Conservation (phyloP, 2,329 filamentous ascomycete species). For the Fusarium drepaniforme region DNA sequence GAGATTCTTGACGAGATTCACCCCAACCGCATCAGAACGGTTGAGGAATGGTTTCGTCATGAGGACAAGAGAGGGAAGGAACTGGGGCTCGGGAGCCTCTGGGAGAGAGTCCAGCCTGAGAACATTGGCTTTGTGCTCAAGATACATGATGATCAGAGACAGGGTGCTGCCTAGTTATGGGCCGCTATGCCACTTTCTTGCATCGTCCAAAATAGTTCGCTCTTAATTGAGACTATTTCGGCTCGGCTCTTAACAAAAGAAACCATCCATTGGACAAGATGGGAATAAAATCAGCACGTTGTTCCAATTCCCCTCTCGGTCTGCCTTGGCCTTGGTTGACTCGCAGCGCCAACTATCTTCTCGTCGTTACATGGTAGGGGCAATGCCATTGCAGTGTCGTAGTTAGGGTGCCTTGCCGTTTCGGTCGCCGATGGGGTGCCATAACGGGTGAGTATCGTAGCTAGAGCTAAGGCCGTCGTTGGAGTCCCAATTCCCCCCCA, state of each 20-base stretch:
- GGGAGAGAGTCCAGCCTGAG: constrained; percentile 7
- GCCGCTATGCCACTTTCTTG: background rate
- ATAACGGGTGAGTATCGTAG: no score
- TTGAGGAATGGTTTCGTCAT: background rate
- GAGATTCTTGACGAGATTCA: background rate
- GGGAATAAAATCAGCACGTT: background rate
- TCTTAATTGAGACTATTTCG: no score
- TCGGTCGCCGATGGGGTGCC: no score
- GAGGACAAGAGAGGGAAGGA: background rate
- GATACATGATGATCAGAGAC: background rate
- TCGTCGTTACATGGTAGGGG: no score
- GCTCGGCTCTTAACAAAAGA: background rate
- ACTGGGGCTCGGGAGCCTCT: background rate
- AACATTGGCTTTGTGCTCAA: constrained; percentile 6
- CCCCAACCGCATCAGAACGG: background rate
- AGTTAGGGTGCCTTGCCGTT: no score
- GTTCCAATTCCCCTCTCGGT: no score
- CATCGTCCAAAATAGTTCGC: background rate
- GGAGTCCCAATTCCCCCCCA: no score
- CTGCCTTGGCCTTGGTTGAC: no score
- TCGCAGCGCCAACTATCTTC: no score
- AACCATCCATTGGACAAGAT: background rate
- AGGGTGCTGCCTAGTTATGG: background rate
- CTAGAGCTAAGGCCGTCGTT: no score
- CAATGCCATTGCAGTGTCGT: no score